Evolutionary conservation across 2,329 filamentous ascomycete genomes (phyloP).

Genomic region (Sphaceloma murrayae): DNA sequence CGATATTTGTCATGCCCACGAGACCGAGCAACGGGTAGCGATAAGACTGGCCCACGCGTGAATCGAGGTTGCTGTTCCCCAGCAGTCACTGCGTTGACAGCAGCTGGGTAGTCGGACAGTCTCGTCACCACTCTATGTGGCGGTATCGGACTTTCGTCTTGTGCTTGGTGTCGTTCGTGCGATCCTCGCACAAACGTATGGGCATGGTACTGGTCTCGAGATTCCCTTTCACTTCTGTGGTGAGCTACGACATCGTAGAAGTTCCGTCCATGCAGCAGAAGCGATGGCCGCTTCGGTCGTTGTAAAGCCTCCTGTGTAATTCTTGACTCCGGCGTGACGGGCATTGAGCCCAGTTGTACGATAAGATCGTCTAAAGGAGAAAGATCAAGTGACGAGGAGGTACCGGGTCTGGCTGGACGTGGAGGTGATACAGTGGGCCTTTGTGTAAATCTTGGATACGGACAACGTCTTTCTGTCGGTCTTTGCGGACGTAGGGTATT

Average conservation of each 20-base stretch:
- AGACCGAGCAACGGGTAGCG: not conserved
- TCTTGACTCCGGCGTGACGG: conserved; percentile 17
- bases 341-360: conserved; percentile 23
- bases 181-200: not conserved
- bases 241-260: not conserved
- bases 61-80: too few relatives aligned
- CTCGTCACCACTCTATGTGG: too few relatives aligned
- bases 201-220: conserved; percentile 1
- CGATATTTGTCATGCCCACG: too few relatives aligned
- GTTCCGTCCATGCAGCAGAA: not conserved
- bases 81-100: too few relatives aligned
- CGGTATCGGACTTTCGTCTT: too few relatives aligned
- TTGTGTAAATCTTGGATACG: too few relatives aligned
- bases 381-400: not conserved
- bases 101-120: too few relatives aligned
- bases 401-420: not conserved
- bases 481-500: too few relatives aligned
- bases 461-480: too few relatives aligned
- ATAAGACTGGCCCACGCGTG: not conserved
- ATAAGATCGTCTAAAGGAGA: conserved; percentile 24
- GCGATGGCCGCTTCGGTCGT: not conserved
- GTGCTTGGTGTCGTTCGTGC: not conserved
- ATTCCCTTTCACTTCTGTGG: too few relatives aligned
- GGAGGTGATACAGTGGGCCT: too few relatives aligned
- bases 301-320: too few relatives aligned